Evolutionary conservation across 2,329 filamentous ascomycete genomes (phyloP), one percentile per base, ranked within the genome.

Genomic region (Alternaria sp.): DNA sequence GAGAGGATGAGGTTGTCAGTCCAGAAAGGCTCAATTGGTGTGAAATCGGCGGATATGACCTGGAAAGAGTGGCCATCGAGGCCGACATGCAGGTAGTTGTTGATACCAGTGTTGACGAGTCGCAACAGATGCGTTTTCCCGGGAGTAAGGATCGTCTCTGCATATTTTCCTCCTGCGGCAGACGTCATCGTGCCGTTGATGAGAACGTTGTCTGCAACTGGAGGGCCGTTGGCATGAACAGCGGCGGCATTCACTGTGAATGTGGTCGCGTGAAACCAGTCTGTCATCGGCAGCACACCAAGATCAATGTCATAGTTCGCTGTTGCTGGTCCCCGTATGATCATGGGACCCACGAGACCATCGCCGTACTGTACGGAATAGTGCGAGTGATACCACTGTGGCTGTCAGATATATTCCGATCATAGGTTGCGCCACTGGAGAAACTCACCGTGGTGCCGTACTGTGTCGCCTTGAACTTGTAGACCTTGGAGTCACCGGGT

Each of bases 141-240:
- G 12, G 73, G 72, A 1, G 70, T 71, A 34, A 82, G 61, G 5
- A 62, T 70, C 1, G 74, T 78, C 18, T 71, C 71, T n/a, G 71
- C 69, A 28, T 78, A 76, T 22, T 70, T 59, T n/a, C 75, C 75
- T 20, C 75, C 76, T 30, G 48, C 66, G 20, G 57, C 20, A 32
- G 71, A 75, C 39, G 67, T 76, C 79, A 85, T 88, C 57, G 87
- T 87, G 42, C 89, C 89, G 66, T 85, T 85, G 24, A 85, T 79
- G 80, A 76, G 70, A 3, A 77, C 58, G 30, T 81, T 80, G n/a
- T 89, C 87, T 36, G 74, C 75, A 28, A 72, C 75, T 7, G 80
- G 80, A n/a, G 79, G 78, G 5, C 71, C 71, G 9, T 57, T 70
- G 41, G 77, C 75, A 57, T 81, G 80, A 11, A 80, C 68, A 32